Evolutionary conservation across 2,329 filamentous ascomycete genomes (phyloP).

Genomic region (Phyllosticta citribraziliensis): DNA sequence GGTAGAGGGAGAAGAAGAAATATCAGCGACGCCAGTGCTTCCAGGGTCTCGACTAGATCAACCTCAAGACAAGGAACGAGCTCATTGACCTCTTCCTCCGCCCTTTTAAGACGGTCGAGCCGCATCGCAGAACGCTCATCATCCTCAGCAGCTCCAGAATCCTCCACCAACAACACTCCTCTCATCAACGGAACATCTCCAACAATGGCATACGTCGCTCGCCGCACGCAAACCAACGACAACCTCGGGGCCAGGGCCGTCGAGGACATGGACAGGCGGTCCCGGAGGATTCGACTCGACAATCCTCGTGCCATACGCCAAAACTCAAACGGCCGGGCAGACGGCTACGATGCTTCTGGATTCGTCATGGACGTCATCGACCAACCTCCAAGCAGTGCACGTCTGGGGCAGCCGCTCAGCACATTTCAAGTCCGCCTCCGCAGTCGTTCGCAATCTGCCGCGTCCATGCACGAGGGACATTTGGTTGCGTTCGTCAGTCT

Average conservation of each 20-base stretch:
- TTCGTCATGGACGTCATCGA: slow-evolving; percentile 31
- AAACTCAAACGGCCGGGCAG: slow-evolving; percentile 5
- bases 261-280: slow-evolving; percentile 2
- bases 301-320: slow-evolving; percentile 5
- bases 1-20: slow-evolving; percentile 11
- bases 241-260: slow-evolving; percentile 22
- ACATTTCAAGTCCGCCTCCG: slow-evolving; percentile 12
- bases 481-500: slow-evolving; percentile 6
- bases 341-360: slow-evolving; percentile 3
- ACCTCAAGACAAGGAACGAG: slow-evolving; percentile 8
- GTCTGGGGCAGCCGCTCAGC: slow-evolving; percentile 22
- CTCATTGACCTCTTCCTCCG: neutral
- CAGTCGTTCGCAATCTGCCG: neutral
- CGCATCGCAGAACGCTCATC: slow-evolving; percentile 10
- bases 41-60: slow-evolving; percentile 10
- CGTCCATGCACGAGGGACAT: slow-evolving; percentile 3
- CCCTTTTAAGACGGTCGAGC: slow-evolving; percentile 11
- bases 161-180: neutral
- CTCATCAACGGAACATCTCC: slow-evolving; percentile 7
- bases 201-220: slow-evolving; percentile 30
- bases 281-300: slow-evolving; percentile 6
- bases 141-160: slow-evolving; percentile 5
- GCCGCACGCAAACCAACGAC: slow-evolving; percentile 18
- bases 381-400: slow-evolving; percentile 25
- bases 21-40: slow-evolving; percentile 10